phyloP scores from a whole-genome alignment of 1,284 basidiomycete genomes.

The Apiotrichum porosum region DNA sequence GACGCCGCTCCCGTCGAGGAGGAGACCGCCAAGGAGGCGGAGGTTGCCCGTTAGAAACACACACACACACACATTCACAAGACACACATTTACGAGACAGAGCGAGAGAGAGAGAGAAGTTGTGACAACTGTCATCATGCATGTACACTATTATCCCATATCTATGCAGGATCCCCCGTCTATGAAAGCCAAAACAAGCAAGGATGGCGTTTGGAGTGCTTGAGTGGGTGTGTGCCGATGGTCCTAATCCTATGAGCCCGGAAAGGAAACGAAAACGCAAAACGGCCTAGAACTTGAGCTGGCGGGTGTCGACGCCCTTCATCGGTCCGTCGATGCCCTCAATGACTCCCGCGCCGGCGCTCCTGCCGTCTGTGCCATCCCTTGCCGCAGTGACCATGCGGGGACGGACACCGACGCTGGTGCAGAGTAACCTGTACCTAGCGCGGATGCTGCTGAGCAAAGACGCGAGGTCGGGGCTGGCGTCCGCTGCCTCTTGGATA shows the following conservation, averaged over 20 bases:
- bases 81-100: no score
- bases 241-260: neutral
- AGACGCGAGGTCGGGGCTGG: constrained; percentile 55
- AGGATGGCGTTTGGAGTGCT: no score
- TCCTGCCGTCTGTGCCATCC: constrained; percentile 7
- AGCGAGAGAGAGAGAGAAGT: no score
- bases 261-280: no score
- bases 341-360: constrained; percentile 17
- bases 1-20: constrained; percentile 65
- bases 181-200: no score
- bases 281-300: constrained; percentile 39
- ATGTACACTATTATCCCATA: constrained; percentile 6
- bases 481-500: constrained; percentile 19
- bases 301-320: constrained; percentile 46
- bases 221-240: no score
- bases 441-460: constrained; percentile 80
- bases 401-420: constrained; percentile 70
- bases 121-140: no score
- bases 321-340: constrained; percentile 44
- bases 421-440: constrained; percentile 78
- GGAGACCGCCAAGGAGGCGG: constrained; percentile 19
- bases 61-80: no score
- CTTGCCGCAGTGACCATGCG: constrained; percentile 37
- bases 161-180: neutral
- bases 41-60: constrained; percentile 20